Base-by-base conservation (phyloP, 2,329 filamentous ascomycete genomes). In the Hansfordia pulvinata region DNA sequence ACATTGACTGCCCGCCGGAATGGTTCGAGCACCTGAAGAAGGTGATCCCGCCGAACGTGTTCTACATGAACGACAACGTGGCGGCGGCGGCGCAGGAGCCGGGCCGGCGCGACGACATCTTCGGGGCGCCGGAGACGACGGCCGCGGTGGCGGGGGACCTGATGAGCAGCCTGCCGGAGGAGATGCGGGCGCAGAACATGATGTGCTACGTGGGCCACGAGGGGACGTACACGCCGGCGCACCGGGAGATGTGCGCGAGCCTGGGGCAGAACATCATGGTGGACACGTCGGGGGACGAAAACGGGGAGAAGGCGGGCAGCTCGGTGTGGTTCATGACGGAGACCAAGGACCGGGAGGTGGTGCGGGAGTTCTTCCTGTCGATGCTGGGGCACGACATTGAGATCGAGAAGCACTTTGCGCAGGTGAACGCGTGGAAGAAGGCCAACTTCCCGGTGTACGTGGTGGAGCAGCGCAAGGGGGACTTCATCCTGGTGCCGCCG, bases 271-370 rank as follows among this genome's bases (percentile, higher is more conserved):
- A 98, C 44, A 88, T 98, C 40, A 96, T 98, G 90, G 85, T 98
- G 2, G 84, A 94, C 38, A 75, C 85, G 3, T 96, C 88, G 1
- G 59, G 71, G 3, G 59, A 69, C 11, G 69, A 76, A 29, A 63
- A 79, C 26, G 82, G 79, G 4, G 82, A 90, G 44, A 81, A 75
- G 35, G 70, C 79, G 2, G 90, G 90, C 2, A 93, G 82, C 29
- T 94, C 90, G 0, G 71, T 98, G 19, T 98, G 90, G 90, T 93
- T 96, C 47, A 96, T 98, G 90, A 96, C 90, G 0, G 85, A 94
- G 49, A 85, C 76, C 19, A 92, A 90, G 42, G 90, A 98, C 43
- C 76, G 90, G 2, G 77, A 86, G 34, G 65, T 88, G 4, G 85
- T 96, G 3, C 77, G 85, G 1, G 88, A 96, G 44, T 96, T 93